phyloP scores from a whole-genome alignment of 768 basidiomycete genomes.

The Glaciozyma antarctica region DNA sequence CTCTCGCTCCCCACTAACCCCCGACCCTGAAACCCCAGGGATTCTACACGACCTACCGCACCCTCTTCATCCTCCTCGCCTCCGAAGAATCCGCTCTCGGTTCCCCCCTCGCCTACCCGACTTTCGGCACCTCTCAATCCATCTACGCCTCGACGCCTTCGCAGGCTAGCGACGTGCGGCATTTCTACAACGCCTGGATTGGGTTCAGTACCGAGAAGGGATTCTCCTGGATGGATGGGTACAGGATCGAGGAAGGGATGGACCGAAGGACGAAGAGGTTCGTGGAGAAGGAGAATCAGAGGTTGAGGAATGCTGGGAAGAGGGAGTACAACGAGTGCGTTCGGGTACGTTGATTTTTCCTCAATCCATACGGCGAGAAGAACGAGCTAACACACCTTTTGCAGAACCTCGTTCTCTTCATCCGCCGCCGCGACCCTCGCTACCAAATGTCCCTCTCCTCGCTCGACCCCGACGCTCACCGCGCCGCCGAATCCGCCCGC shows the following conservation, averaged over 20 bases:
- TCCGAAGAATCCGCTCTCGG: conserved; percentile 50
- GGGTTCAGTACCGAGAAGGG: conserved; percentile 80
- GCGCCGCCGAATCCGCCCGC: conserved; percentile 30
- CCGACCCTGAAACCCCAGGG: conserved; percentile 47
- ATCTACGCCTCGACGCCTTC: conserved; percentile 46
- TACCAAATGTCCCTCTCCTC: conserved; percentile 32
- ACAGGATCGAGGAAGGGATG: conserved; percentile 73
- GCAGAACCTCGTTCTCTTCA: conserved; percentile 67
- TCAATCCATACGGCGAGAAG: too few species aligned
- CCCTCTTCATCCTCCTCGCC: conserved; percentile 70
- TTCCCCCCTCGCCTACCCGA: conserved; percentile 52
- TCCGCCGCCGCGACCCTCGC: conserved; percentile 31
- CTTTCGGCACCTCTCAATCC: conserved; percentile 73
- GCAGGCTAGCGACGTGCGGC: conserved; percentile 48
- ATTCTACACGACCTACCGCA: conserved; percentile 80
- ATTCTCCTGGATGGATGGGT: conserved; percentile 77
- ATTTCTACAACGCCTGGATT: conserved; percentile 77
- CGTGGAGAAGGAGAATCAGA: conserved; percentile 96
- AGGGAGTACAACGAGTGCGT: conserved; percentile 89
- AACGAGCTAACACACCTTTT: conserved; percentile 22
- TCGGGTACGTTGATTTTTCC: conserved; percentile 48
- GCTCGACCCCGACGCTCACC: conserved; percentile 41
- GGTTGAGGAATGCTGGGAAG: conserved; percentile 72
- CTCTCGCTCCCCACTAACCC: too few species aligned
- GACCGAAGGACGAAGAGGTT: conserved; percentile 76